Evolutionary conservation across 306 rosid genomes (phyloP).

Genomic region (Herpetospermum pedunculosum): DNA sequence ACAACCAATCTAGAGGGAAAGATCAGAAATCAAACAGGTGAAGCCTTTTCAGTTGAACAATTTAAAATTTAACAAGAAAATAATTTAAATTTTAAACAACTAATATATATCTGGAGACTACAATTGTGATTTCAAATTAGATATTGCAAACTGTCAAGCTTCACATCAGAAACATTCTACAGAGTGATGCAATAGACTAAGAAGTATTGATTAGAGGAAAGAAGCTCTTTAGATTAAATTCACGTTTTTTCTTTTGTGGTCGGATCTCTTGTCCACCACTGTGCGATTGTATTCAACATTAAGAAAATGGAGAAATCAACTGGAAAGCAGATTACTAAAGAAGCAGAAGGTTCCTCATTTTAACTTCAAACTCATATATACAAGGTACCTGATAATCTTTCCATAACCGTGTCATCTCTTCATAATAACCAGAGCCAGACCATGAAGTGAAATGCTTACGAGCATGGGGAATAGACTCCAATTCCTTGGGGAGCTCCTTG

Average conservation of each 20-base stretch:
- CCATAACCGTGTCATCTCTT: slow-evolving; percentile 65
- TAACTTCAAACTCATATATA: neutral
- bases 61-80: neutral
- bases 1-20: neutral
- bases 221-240: neutral
- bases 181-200: neutral
- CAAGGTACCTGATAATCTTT: slow-evolving; percentile 62
- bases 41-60: neutral
- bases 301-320: neutral
- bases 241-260: neutral
- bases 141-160: neutral
- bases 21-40: neutral
- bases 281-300: neutral
- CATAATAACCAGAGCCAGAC: slow-evolving; percentile 68
- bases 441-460: slow-evolving; percentile 89
- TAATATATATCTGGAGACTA: neutral
- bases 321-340: neutral
- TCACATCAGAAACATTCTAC: neutral
- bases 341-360: neutral
- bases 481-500: slow-evolving; percentile 55
- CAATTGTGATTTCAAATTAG: neutral
- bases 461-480: slow-evolving; percentile 62
- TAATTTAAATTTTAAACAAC: neutral
- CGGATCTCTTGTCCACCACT: neutral
- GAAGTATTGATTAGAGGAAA: neutral